phyloP scores from a whole-genome alignment of 1,139 yeast genomes.

The Pichia sp. region DNA sequence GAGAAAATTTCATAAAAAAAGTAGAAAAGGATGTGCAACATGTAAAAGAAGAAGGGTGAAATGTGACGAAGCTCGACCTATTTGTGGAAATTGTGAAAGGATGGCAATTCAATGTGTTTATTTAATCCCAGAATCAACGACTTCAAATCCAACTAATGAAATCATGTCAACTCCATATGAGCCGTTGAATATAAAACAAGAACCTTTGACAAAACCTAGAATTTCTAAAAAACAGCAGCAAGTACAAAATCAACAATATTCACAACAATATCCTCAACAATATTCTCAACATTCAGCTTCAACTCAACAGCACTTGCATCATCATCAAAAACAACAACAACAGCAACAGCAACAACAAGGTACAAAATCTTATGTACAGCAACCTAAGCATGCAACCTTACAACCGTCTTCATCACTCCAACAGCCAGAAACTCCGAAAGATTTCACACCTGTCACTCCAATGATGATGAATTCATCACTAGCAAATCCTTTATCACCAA shows the following conservation, averaged over 20 bases:
- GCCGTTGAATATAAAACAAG: neutral
- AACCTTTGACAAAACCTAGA: neutral
- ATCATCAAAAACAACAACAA: neutral
- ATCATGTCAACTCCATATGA: neutral
- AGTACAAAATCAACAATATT: too few relatives aligned
- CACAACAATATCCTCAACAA: too few relatives aligned
- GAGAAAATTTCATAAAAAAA: slow-evolving; percentile 78
- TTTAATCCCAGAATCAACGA: slow-evolving; percentile 7
- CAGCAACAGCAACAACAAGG: too few relatives aligned
- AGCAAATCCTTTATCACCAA: slow-evolving; percentile 13
- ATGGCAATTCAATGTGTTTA: slow-evolving; percentile 75
- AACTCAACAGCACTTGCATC: neutral
- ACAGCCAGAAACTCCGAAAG: slow-evolving; percentile 2
- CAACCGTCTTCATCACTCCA: neutral
- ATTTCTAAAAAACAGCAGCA: neutral
- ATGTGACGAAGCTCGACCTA: slow-evolving; percentile 83
- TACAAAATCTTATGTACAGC: neutral
- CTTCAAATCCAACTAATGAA: neutral
- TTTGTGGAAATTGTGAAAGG: slow-evolving; percentile 70
- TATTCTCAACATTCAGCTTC: too few relatives aligned
- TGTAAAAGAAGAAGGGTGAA: slow-evolving; percentile 86
- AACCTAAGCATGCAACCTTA: neutral
- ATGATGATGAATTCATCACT: slow-evolving; percentile 1
- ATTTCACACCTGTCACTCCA: neutral
- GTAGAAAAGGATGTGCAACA: slow-evolving; percentile 81